Percentiles rank a stretch among this genome's conserved stretches.
These are phyloP conservation scores for Starmerella apis DNA, from an alignment of 805 yeast genomes.

Conservation along the genomic window DNA sequence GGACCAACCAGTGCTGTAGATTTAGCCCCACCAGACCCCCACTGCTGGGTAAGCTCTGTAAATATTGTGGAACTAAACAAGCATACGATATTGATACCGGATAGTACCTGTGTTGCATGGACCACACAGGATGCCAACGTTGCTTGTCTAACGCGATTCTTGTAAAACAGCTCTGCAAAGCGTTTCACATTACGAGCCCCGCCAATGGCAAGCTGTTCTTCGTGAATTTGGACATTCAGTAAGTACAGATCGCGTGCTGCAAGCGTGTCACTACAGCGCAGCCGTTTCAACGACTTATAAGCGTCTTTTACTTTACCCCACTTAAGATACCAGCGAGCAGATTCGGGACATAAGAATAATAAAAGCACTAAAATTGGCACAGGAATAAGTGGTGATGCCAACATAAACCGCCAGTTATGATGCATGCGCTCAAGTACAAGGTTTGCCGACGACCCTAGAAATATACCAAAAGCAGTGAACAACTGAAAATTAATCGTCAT, in stretches of 20 bases:
- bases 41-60: conserved; percentile 37
- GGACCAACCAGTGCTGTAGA: conserved; percentile 14
- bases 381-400: conserved; percentile 48
- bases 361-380: conserved; percentile 46
- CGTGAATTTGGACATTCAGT: conserved; percentile 42
- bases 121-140: conserved; percentile 69
- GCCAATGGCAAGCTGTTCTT: conserved; percentile 43
- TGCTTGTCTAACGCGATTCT: conserved; percentile 65
- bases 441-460: conserved; percentile 42
- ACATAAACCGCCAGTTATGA: conserved; percentile 54
- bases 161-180: conserved; percentile 22
- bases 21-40: conserved; percentile 25
- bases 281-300: conserved; percentile 38
- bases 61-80: conserved; percentile 74
- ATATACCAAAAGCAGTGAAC: conserved; percentile 65
- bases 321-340: conserved; percentile 59
- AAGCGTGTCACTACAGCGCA: conserved; percentile 40
- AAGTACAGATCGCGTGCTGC: conserved; percentile 61
- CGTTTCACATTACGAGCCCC: conserved; percentile 21
- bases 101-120: conserved; percentile 85
- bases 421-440: conserved; percentile 33
- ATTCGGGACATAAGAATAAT: conserved; percentile 53
- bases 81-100: conserved; percentile 83
- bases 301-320: conserved; percentile 43
- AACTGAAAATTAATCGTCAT: conserved; percentile 64